phyloP scores from a whole-genome alignment of 2,329 filamentous ascomycete species.

The Boeremia exigua region DNA sequence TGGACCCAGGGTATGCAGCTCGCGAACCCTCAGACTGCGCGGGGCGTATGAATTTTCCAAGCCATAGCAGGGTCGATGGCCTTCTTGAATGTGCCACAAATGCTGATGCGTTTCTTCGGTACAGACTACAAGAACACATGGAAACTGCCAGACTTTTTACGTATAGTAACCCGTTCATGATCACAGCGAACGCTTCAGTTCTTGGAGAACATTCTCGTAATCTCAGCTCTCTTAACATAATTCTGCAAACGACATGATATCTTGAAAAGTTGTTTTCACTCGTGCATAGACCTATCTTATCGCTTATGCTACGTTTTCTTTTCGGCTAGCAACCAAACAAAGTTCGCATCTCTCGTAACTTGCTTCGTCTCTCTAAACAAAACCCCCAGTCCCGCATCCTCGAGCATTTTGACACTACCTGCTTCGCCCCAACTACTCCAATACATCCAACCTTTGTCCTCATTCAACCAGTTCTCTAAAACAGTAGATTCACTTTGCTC shows the following conservation, averaged over 20 bases:
- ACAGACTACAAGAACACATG: slow-evolving; percentile 9
- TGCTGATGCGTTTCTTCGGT: slow-evolving; percentile 8
- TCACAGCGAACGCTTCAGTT: background rate
- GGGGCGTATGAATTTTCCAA: slow-evolving; percentile 33
- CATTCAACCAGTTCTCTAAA: slow-evolving; percentile 43
- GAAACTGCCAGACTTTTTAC: slow-evolving; percentile 25
- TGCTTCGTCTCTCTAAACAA: slow-evolving; percentile 32
- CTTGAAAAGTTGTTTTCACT: background rate
- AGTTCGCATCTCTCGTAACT: slow-evolving; percentile 28
- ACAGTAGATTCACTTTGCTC: slow-evolving; percentile 18
- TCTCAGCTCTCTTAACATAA: background rate
- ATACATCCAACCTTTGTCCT: slow-evolving; percentile 47
- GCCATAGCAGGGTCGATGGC: slow-evolving; percentile 19
- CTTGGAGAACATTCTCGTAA: background rate
- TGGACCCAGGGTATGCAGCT: slow-evolving; percentile 27
- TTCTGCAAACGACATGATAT: too few species aligned
- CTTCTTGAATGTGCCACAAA: slow-evolving; percentile 1
- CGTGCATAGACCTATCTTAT: too few species aligned
- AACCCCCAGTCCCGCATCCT: slow-evolving; percentile 34
- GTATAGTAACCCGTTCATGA: slow-evolving; percentile 6
- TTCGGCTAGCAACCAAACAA: slow-evolving; percentile 36
- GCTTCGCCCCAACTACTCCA: slow-evolving; percentile 51
- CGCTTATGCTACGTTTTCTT: background rate
- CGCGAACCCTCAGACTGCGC: slow-evolving; percentile 38
- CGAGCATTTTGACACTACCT: slow-evolving; percentile 40